phyloP scores from a whole-genome alignment of 257 asterid genomes.

The Henckelia pumila region DNA sequence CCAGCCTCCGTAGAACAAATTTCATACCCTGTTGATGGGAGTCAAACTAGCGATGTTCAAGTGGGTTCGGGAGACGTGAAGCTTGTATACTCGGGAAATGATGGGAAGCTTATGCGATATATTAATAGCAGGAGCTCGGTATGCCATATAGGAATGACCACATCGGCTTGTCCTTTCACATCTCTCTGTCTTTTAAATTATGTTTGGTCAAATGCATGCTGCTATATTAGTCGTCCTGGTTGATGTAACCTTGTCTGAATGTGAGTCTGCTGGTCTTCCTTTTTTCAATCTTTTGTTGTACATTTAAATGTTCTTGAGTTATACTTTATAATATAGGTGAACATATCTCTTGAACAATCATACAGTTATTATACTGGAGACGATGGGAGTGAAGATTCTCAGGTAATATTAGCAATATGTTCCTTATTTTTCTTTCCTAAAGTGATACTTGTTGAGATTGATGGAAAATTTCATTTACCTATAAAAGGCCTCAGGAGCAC shows the following conservation, averaged over 20 bases:
- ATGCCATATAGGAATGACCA: slow-evolving; percentile 23
- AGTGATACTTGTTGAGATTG: slow-evolving; percentile 16
- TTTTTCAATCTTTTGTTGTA: slow-evolving; percentile 17
- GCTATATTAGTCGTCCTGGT: slow-evolving; percentile 4
- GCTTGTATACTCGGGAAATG: slow-evolving; percentile 63
- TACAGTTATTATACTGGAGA: slow-evolving; percentile 75
- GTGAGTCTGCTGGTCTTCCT: neutral
- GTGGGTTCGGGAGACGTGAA: slow-evolving; percentile 82
- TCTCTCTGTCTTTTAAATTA: slow-evolving; percentile 16
- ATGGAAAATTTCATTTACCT: slow-evolving; percentile 20
- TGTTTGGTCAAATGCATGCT: neutral
- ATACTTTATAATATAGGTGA: slow-evolving; percentile 48
- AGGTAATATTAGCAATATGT: slow-evolving; percentile 41
- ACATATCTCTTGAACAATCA: slow-evolving; percentile 70
- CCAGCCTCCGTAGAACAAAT: slow-evolving; percentile 39
- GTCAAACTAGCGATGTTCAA: slow-evolving; percentile 49
- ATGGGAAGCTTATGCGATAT: slow-evolving; percentile 64
- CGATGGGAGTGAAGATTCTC: slow-evolving; percentile 47
- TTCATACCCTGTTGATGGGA: slow-evolving; percentile 34
- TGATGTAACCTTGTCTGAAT: slow-evolving; percentile 1
- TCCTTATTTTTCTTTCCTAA: slow-evolving; percentile 8
- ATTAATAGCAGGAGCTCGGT: slow-evolving; percentile 62
- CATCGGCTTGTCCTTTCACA: slow-evolving; percentile 4
- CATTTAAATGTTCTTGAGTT: slow-evolving; percentile 4
- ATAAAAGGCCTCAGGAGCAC: slow-evolving; percentile 89